Percentiles rank a stretch among this genome's conserved stretches.
phyloP scores from a whole-genome alignment of 768 basidiomycete genomes.

The Pleurotus sapidus region DNA sequence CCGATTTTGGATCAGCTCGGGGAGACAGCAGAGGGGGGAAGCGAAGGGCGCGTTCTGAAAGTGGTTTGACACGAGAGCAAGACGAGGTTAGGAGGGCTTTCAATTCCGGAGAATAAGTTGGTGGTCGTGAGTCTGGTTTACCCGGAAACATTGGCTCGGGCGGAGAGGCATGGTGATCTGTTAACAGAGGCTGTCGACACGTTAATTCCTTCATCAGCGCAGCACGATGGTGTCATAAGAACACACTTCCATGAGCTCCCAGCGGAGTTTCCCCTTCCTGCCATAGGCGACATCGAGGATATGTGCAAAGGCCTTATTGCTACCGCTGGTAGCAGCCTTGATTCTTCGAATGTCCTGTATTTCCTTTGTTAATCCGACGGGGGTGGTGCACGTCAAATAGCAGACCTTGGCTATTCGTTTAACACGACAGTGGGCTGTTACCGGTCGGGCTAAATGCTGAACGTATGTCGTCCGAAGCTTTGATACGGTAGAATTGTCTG shows the following conservation, averaged over 20 bases:
- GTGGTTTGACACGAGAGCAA: constrained; percentile 41
- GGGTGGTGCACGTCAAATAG: background rate
- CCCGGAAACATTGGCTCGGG: constrained; percentile 49
- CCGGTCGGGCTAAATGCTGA: constrained; percentile 34
- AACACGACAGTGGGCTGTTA: constrained; percentile 28
- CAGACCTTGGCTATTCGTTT: constrained; percentile 51
- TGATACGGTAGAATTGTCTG: constrained; percentile 66
- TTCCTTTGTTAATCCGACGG: background rate
- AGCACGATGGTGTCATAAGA: background rate
- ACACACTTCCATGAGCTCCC: constrained; percentile 66
- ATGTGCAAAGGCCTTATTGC: constrained; percentile 47
- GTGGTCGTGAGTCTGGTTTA: constrained; percentile 56
- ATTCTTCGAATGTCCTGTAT: constrained; percentile 53
- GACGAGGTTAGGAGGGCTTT: constrained; percentile 56
- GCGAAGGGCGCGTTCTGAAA: constrained; percentile 36
- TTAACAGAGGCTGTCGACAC: constrained; percentile 49
- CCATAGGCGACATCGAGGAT: constrained; percentile 75
- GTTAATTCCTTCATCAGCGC: background rate
- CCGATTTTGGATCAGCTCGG: constrained; percentile 54
- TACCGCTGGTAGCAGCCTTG: constrained; percentile 50
- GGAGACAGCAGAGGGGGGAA: constrained; percentile 54
- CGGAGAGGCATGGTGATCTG: constrained; percentile 36
- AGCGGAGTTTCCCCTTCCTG: constrained; percentile 65
- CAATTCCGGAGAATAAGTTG: constrained; percentile 63
- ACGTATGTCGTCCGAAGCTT: constrained; percentile 56